Conservation (phyloP, 495 filamentous ascomycete species). For the Daldinia caldariorum region DNA sequence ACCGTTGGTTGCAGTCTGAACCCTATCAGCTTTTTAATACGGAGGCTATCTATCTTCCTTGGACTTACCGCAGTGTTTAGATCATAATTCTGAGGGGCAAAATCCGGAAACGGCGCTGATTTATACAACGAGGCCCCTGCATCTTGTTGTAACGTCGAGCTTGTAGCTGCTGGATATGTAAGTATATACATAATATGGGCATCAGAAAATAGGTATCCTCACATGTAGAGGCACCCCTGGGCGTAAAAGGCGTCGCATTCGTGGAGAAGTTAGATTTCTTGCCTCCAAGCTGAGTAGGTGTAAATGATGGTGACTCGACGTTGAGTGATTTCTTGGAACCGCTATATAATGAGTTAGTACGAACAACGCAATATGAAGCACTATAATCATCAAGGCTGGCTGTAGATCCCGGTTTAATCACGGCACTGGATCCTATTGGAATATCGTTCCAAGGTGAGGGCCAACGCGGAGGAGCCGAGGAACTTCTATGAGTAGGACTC, state of each 20-base stretch:
- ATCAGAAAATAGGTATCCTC: slow-evolving; percentile 25
- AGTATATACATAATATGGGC: slow-evolving; percentile 29
- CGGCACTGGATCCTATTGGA: neutral
- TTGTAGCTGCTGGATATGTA: slow-evolving; percentile 49
- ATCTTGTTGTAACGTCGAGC: slow-evolving; percentile 49
- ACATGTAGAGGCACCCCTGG: slow-evolving; percentile 58
- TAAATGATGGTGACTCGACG: slow-evolving; percentile 96
- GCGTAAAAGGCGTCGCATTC: slow-evolving; percentile 91
- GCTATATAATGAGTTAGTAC: slow-evolving; percentile 29
- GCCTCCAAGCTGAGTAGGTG: slow-evolving; percentile 64
- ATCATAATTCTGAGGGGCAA: slow-evolving; percentile 81
- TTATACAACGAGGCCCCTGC: slow-evolving; percentile 57
- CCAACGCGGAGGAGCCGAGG: neutral
- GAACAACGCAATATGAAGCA: neutral
- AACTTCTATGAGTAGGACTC: neutral
- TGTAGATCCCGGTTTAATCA: slow-evolving; percentile 13
- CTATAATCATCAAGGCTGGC: slow-evolving; percentile 1
- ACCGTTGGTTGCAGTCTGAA: slow-evolving; percentile 43
- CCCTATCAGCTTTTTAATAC: slow-evolving; percentile 14
- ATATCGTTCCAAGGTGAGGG: neutral
- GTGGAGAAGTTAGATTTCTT: slow-evolving; percentile 80
- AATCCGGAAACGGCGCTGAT: slow-evolving; percentile 74
- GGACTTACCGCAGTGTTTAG: slow-evolving; percentile 67
- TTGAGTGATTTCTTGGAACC: slow-evolving; percentile 82
- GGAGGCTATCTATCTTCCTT: neutral